Conservation (phyloP, 768 basidiomycete species). For the Phylloporus arenicola region DNA sequence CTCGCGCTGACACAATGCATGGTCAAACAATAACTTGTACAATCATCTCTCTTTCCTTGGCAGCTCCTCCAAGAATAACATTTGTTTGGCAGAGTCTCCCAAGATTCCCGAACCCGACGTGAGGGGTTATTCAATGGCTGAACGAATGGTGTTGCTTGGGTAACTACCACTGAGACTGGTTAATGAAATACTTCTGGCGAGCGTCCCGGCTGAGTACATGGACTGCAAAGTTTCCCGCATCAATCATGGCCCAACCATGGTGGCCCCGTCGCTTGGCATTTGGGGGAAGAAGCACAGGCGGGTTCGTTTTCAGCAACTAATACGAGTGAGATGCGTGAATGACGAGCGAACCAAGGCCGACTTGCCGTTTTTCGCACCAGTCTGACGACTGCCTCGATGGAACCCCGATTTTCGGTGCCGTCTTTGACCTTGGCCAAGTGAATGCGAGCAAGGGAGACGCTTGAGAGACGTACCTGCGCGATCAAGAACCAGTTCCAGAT, state of each 20-base stretch:
- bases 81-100: too few relatives aligned
- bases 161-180: slow-evolving; percentile 29
- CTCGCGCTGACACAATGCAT: too few relatives aligned
- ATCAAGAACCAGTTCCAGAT: slow-evolving; percentile 77
- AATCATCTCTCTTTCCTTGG: too few relatives aligned
- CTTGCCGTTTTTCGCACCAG: slow-evolving; percentile 65
- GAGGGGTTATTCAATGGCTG: too few relatives aligned
- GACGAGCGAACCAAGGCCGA: slow-evolving; percentile 10
- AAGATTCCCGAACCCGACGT: too few relatives aligned
- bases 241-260: slow-evolving; percentile 81
- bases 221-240: slow-evolving; percentile 75
- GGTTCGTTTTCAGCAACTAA: slow-evolving; percentile 54
- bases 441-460: background rate
- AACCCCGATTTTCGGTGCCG: slow-evolving; percentile 74
- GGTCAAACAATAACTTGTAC: too few relatives aligned
- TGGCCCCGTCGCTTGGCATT: slow-evolving; percentile 56
- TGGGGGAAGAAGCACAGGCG: slow-evolving; percentile 56
- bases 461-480: slow-evolving; percentile 51
- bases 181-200: slow-evolving; percentile 60
- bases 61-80: too few relatives aligned
- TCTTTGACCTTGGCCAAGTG: slow-evolving; percentile 61
- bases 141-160: background rate
- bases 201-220: slow-evolving; percentile 68
- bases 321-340: slow-evolving; percentile 7
- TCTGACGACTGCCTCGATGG: slow-evolving; percentile 70